Evolutionary conservation across 441 rosid genomes (phyloP), one percentile per base, ranked within the genome.

Genomic region (Pelargonium australe): DNA sequence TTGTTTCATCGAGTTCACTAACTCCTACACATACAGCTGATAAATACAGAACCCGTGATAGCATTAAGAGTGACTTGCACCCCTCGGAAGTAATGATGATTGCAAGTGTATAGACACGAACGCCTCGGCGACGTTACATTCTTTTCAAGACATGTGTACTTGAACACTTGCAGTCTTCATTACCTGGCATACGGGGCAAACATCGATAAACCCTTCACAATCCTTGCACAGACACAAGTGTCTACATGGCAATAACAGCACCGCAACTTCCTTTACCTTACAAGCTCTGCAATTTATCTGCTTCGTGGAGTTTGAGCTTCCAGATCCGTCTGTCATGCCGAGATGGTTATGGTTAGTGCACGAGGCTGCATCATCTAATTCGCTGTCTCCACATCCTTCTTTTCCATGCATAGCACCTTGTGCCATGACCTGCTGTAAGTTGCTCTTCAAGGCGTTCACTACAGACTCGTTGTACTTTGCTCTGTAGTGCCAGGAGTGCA

Each of bases 331-430:
- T 67, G 49, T 43, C 61, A 65, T 8, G 28, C 44, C 41, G 2
- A 49, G 71, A 47, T 76, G 71, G 72, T 84, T 83, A 70, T 73
- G 78, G 74, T 85, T 82, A n/a, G 78, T 73, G 71, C 72, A 76
- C 17, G 86, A 87, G 72, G 87, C 86, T 53, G 86, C 82, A 70
- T 85, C 86, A 9, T 87, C 92, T 20, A 83, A 78, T 68, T 82
- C 89, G 10, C 86, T 89, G 19, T 89, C 92, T 58, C 92, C 90
- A 31, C 75, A 87, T 4, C 95, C 95, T 83, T 89, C 95, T 75
- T 78, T 89, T 12, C 73, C 68, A 37, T 78, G 85, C 68, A 73
- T 65, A 11, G 75, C 71, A 17, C 77, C 78, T 66, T 78, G 82
- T 17, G 85, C 78, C 81, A 83, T 77, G 45, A 80, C 87, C 75